Percentiles rank a stretch among this genome's conserved stretches.
phyloP scores from a whole-genome alignment of 805 yeast species.

The Candida ovalis region DNA sequence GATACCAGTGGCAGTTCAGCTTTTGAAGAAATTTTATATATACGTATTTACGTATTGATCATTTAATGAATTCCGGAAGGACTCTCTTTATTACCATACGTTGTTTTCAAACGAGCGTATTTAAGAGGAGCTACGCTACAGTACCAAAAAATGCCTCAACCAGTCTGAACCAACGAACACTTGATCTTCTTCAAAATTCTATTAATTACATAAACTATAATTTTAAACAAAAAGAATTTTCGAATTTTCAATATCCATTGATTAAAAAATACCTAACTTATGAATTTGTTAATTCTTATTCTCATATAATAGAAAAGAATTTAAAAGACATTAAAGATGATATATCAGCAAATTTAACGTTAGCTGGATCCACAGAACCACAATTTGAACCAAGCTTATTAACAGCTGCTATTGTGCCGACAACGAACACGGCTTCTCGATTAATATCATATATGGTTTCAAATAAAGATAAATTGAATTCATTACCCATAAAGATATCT shows the following conservation, averaged over 20 bases:
- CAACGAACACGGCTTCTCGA: conserved; percentile 4
- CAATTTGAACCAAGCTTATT: conserved; percentile 7
- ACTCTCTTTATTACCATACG: not conserved
- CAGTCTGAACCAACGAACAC: not conserved
- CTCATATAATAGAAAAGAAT: conserved; percentile 3
- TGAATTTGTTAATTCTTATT: conserved; percentile 9
- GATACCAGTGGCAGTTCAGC: too few species aligned
- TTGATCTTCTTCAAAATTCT: not conserved
- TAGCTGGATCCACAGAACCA: conserved; percentile 2
- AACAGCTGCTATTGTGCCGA: conserved; percentile 12
- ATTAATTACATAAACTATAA: not conserved
- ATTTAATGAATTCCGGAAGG: not conserved
- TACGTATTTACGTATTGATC: not conserved
- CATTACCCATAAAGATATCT: conserved; percentile 10
- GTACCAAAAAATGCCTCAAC: not conserved
- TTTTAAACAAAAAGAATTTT: not conserved
- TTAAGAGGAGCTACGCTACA: not conserved
- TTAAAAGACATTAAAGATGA: conserved; percentile 5
- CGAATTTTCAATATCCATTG: conserved; percentile 9
- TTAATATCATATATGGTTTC: conserved; percentile 11
- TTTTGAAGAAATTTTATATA: too few species aligned
- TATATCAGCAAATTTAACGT: conserved; percentile 4
- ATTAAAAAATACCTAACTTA: conserved; percentile 7
- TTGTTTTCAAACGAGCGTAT: not conserved
- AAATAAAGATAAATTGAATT: conserved; percentile 7